phyloP scores from a whole-genome alignment of 2,329 filamentous ascomycete species.

The Botrytis fragariae region DNA sequence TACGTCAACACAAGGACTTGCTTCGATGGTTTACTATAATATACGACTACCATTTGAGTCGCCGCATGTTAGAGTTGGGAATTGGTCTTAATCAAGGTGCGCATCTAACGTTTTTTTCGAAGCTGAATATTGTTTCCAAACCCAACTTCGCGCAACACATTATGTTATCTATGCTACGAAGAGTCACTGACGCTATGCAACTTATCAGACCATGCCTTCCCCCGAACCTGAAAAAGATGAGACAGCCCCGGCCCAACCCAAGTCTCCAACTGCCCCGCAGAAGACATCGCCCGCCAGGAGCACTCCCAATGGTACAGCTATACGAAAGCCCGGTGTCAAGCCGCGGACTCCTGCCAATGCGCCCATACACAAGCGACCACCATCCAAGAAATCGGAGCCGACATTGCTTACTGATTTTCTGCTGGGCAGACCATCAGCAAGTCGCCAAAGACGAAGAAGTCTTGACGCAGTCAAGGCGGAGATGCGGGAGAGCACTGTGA shows the following conservation, averaged over 20 bases:
- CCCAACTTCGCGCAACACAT: slow-evolving; percentile 5
- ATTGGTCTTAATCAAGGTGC: slow-evolving; percentile 23
- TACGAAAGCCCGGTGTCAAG: slow-evolving; percentile 26
- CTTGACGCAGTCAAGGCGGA: slow-evolving; percentile 57
- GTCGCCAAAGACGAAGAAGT: slow-evolving; percentile 55
- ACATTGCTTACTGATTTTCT: slow-evolving; percentile 58
- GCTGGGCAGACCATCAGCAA: slow-evolving; percentile 54
- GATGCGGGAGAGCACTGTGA: slow-evolving; percentile 51
- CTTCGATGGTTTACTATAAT: slow-evolving; percentile 16
- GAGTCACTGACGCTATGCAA: slow-evolving; percentile 13
- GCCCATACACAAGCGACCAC: slow-evolving; percentile 29
- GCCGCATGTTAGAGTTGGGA: slow-evolving; percentile 21
- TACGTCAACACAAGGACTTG: slow-evolving; percentile 1
- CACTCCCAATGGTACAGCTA: slow-evolving; percentile 29
- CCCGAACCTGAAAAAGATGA: slow-evolving; percentile 20
- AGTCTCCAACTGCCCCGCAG: slow-evolving; percentile 21
- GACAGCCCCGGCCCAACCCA: slow-evolving; percentile 16
- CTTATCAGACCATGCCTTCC: slow-evolving; percentile 21
- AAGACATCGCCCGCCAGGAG: slow-evolving; percentile 25
- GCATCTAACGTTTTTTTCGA: slow-evolving; percentile 2
- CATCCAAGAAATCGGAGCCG: slow-evolving; percentile 40
- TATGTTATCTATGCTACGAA: neutral
- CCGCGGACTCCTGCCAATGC: slow-evolving; percentile 31
- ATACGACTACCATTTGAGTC: slow-evolving; percentile 13
- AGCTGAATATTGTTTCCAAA: neutral